A percentile compares a stretch with the other conserved stretches of the same genome.
Evolutionary conservation across 2,329 filamentous ascomycete species (phyloP).

Genomic region (Ophiocordyceps camponoti-saundersi): DNA sequence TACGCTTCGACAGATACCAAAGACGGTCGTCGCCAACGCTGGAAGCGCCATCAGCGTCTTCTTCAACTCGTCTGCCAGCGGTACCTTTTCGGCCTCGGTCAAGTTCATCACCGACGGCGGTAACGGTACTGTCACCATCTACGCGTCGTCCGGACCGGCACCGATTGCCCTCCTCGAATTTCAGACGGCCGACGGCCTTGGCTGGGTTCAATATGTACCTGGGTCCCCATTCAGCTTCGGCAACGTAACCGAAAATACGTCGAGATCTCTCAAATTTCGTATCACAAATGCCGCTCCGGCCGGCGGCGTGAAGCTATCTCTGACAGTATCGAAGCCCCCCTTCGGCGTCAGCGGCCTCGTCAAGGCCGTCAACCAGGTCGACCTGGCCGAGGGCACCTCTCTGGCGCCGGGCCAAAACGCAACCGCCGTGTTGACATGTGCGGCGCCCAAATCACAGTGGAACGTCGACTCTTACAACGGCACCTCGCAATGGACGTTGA

Average conservation of each 20-base stretch:
- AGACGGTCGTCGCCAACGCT: conserved; percentile 20
- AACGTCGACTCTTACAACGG: conserved; percentile 33
- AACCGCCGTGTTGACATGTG: conserved; percentile 35
- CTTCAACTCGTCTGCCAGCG: conserved; percentile 27
- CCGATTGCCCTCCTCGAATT: conserved; percentile 36
- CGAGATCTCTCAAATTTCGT: conserved; percentile 29
- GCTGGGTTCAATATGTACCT: conserved; percentile 29
- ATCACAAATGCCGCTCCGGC: conserved; percentile 31
- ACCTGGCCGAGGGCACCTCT: conserved; percentile 37
- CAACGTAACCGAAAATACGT: conserved; percentile 33
- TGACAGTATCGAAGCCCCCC: conserved; percentile 45
- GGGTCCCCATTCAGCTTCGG: conserved; percentile 34
- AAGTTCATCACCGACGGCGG: conserved; percentile 31
- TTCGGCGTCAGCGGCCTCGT: conserved; percentile 37
- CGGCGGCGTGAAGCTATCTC: conserved; percentile 27
- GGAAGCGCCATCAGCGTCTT: conserved; percentile 23
- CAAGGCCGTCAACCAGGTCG: conserved; percentile 34
- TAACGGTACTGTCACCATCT: conserved; percentile 26
- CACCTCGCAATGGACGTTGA: conserved; percentile 35
- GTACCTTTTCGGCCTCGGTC: conserved; percentile 32
- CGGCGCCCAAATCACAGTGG: conserved; percentile 38
- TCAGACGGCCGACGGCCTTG: conserved; percentile 29
- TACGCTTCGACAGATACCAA: conserved; percentile 27
- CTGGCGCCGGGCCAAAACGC: conserved; percentile 30
- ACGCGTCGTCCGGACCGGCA: conserved; percentile 29